Conservation (phyloP, 1,284 basidiomycete species). For the Apiotrichum siamense region DNA sequence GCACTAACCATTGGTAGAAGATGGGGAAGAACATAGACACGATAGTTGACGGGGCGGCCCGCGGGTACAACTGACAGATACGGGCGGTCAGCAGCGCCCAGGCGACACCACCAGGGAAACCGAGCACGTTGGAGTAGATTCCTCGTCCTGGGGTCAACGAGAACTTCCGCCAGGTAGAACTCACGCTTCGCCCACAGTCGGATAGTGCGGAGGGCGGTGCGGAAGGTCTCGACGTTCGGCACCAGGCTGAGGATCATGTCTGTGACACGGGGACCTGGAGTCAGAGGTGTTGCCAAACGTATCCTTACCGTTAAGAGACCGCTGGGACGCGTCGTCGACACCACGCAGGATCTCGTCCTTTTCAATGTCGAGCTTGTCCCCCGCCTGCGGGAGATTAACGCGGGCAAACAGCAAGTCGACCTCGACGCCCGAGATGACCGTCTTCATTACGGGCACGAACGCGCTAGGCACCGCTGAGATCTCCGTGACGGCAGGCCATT, state of each 20-base stretch:
- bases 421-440: conserved; percentile 84
- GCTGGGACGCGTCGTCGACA: conserved; percentile 88
- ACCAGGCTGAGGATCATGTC: conserved; percentile 95
- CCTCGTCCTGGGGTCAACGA: conserved; percentile 63
- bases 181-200: conserved; percentile 94
- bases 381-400: conserved; percentile 54
- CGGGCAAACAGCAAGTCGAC: conserved; percentile 88
- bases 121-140: conserved; percentile 97
- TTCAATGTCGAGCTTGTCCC: conserved; percentile 80
- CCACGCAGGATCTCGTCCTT: conserved; percentile 90
- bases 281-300: conserved; percentile 4
- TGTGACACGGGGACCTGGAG: conserved; percentile 82
- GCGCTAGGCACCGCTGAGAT: conserved; percentile 92
- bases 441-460: conserved; percentile 90
- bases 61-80: conserved; percentile 98
- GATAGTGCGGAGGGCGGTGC: conserved; percentile 89
- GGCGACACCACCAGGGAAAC: conserved; percentile 95
- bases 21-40: conserved; percentile 96
- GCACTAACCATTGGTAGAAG: conserved; percentile 82
- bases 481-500: conserved; percentile 78
- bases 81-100: conserved; percentile 98
- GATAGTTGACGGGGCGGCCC: conserved; percentile 86
- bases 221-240: conserved; percentile 89
- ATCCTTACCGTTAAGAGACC: conserved; percentile 79
- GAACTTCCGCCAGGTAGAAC: conserved; percentile 36